phyloP scores from a whole-genome alignment of 345 rosid genomes.

The Rhodamnia argentea region DNA sequence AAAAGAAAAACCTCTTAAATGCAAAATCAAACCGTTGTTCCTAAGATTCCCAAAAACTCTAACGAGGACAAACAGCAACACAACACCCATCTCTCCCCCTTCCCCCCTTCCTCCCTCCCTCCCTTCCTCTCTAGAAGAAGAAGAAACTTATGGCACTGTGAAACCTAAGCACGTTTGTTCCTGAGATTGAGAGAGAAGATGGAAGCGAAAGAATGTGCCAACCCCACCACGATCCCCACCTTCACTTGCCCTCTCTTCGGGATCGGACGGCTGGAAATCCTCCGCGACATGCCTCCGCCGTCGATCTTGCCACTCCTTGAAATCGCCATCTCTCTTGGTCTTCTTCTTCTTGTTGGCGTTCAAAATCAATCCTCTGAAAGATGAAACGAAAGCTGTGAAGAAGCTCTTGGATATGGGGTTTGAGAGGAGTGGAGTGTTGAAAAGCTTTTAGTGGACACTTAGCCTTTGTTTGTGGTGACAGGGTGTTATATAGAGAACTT shows the following conservation, averaged over 20 bases:
- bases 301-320: conserved; percentile 1
- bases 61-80: background rate
- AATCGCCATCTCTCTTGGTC: background rate
- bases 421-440: background rate
- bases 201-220: conserved; percentile 36
- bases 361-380: too few relatives aligned
- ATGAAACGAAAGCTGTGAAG: background rate
- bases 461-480: rapidly evolving
- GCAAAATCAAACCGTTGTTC: background rate
- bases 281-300: background rate
- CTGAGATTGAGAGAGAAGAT: conserved; percentile 11
- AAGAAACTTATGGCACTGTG: background rate
- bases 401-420: background rate
- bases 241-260: conserved; percentile 43
- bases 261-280: conserved; percentile 17
- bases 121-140: background rate
- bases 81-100: background rate
- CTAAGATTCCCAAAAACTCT: background rate
- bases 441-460: background rate
- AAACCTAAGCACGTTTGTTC: background rate
- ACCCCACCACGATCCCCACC: conserved; percentile 28
- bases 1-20: background rate
- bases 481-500: background rate
- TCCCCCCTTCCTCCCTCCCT: background rate
- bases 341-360: background rate